These are phyloP conservation scores for Ascochyta rabiei DNA, from an alignment of 2,329 filamentous ascomycete genomes.

Conservation along the genomic window DNA sequence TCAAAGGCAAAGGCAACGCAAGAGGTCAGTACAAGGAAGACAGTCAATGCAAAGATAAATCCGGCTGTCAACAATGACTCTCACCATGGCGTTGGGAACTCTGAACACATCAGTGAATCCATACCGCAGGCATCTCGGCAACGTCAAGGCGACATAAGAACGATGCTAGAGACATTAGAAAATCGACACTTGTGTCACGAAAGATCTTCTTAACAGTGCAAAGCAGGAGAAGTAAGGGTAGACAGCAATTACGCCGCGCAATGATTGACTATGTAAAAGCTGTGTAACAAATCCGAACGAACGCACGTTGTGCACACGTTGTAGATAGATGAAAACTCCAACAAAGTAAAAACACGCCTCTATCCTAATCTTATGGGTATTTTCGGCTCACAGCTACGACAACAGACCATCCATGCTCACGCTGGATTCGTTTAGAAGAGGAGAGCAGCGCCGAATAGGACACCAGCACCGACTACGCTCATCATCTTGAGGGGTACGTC, in stretches of 20 bases:
- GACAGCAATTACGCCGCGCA: constrained; percentile 8
- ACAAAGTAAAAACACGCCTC: constrained; percentile 10
- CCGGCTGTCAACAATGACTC: too few species aligned
- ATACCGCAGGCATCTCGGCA: too few species aligned
- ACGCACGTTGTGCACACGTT: background rate
- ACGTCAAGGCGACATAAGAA: background rate
- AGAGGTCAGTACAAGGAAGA: too few species aligned
- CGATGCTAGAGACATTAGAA: background rate
- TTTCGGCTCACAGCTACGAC: background rate
- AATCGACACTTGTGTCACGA: background rate
- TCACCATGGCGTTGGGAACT: too few species aligned
- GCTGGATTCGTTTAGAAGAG: constrained; percentile 33
- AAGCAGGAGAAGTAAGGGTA: background rate
- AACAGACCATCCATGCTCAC: background rate
- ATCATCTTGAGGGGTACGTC: constrained; percentile 40
- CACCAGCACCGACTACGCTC: constrained; percentile 38
- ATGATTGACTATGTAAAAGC: constrained; percentile 6
- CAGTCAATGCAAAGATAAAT: too few species aligned
- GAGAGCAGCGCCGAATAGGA: constrained; percentile 40
- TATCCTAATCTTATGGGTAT: constrained; percentile 15
- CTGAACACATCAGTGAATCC: too few species aligned
- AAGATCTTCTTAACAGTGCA: background rate
- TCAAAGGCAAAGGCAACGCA: too few species aligned
- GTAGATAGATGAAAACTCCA: constrained; percentile 1
- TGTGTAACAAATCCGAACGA: background rate